phyloP scores from a whole-genome alignment of 768 basidiomycete genomes.

The Strobilomyces echinocephalus region DNA sequence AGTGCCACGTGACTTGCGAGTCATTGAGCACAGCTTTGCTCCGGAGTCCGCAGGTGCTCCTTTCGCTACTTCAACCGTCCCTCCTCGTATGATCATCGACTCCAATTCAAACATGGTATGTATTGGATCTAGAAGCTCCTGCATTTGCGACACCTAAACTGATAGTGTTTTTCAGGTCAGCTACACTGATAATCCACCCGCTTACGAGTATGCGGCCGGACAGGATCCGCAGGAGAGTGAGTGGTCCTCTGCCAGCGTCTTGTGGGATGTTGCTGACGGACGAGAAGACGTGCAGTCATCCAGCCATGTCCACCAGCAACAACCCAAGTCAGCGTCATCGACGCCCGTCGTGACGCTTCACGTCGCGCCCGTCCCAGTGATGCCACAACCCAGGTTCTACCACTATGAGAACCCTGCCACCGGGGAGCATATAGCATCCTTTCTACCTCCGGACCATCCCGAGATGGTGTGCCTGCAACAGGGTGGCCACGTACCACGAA shows the following conservation, averaged over 20 bases:
- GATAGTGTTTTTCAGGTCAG: constrained; percentile 10
- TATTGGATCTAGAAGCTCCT: neutral
- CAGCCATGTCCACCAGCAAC: constrained; percentile 9
- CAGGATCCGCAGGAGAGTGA: constrained; percentile 25
- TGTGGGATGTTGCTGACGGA: neutral
- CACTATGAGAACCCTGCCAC: constrained; percentile 65
- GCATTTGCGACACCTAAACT: neutral
- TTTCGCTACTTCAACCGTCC: neutral
- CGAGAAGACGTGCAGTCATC: constrained; percentile 10
- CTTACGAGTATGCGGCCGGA: constrained; percentile 41
- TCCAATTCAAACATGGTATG: constrained; percentile 26
- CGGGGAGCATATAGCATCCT: constrained; percentile 52
- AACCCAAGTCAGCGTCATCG: constrained; percentile 5
- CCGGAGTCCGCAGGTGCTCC: constrained; percentile 14
- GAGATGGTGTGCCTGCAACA: constrained; percentile 83
- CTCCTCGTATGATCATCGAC: constrained; percentile 25
- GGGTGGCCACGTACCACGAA: constrained; percentile 60
- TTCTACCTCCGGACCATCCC: constrained; percentile 72
- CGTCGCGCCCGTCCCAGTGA: constrained; percentile 30
- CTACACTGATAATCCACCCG: constrained; percentile 40
- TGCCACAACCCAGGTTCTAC: constrained; percentile 50
- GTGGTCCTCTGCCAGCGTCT: constrained; percentile 5
- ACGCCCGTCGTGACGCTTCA: constrained; percentile 20
- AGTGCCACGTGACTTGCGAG: constrained; percentile 18
- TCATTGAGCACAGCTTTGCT: neutral